phyloP scores from a whole-genome alignment of 2,329 filamentous ascomycete genomes.

The Alternaria hordeiaustralica region DNA sequence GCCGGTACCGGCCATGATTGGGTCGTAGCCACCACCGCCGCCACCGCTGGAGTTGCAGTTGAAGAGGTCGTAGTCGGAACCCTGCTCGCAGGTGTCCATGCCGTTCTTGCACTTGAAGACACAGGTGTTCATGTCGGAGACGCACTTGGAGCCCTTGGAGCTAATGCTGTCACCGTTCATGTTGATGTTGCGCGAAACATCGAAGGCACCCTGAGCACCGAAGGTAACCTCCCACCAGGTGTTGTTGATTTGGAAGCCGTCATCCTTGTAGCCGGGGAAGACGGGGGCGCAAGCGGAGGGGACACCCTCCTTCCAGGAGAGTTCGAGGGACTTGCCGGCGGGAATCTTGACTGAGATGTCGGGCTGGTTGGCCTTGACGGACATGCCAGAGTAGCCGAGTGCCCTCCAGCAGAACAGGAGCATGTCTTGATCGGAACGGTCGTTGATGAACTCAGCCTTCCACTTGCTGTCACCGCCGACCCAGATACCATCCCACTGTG shows the following conservation, averaged over 20 bases:
- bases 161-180: slow-evolving; percentile 53
- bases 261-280: slow-evolving; percentile 10
- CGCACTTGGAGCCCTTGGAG: slow-evolving; percentile 50
- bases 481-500: slow-evolving; percentile 43
- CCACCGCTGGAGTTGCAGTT: slow-evolving; percentile 41
- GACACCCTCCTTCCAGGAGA: slow-evolving; percentile 49
- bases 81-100: slow-evolving; percentile 43
- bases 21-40: slow-evolving; percentile 40
- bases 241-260: slow-evolving; percentile 37
- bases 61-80: slow-evolving; percentile 48
- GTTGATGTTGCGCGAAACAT: slow-evolving; percentile 55
- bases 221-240: slow-evolving; percentile 56
- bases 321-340: slow-evolving; percentile 42
- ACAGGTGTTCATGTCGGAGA: slow-evolving; percentile 52
- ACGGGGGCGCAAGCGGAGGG: slow-evolving; percentile 52
- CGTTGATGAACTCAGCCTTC: slow-evolving; percentile 48
- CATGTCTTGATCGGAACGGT: slow-evolving; percentile 31
- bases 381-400: slow-evolving; percentile 43
- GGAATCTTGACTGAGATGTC: slow-evolving; percentile 51
- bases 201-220: slow-evolving; percentile 48
- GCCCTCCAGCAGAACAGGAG: slow-evolving; percentile 48
- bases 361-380: slow-evolving; percentile 44
- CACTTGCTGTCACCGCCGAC: slow-evolving; percentile 43
- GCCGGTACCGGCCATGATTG: slow-evolving; percentile 31
- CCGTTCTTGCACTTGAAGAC: slow-evolving; percentile 52